Conservation (phyloP, 768 basidiomycete genomes). For the Naganishia vishniacii region DNA sequence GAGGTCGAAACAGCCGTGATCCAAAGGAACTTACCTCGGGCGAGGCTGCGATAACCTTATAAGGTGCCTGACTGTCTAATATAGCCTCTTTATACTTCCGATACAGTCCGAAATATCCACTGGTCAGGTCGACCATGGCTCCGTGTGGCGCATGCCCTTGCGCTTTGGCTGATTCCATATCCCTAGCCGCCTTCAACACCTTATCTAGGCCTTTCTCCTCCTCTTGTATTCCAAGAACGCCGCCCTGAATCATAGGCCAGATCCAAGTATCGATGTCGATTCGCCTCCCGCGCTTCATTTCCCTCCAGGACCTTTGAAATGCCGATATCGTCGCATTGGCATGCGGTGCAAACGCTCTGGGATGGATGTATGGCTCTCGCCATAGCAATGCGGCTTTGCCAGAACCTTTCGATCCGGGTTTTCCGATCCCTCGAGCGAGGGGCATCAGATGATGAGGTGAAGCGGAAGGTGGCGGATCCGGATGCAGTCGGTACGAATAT, state of each 20-base stretch:
- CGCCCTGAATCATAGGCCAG: constrained; percentile 81
- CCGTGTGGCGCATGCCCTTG: constrained; percentile 39
- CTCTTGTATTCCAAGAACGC: constrained; percentile 77
- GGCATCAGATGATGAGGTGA: constrained; percentile 38
- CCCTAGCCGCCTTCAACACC: constrained; percentile 44
- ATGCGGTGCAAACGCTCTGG: constrained; percentile 63
- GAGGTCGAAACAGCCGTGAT: constrained; percentile 6
- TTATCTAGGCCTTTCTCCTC: constrained; percentile 60
- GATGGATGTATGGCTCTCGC: constrained; percentile 62
- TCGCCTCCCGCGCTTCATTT: constrained; percentile 34
- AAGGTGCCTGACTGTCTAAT: constrained; percentile 51
- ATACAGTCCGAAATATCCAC: constrained; percentile 89
- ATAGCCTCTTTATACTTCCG: constrained; percentile 70
- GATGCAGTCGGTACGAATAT: constrained; percentile 64
- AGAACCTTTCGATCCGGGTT: constrained; percentile 13
- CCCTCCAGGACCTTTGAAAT: constrained; percentile 57
- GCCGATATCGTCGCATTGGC: constrained; percentile 57
- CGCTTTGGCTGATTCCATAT: constrained; percentile 28
- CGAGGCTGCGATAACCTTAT: constrained; percentile 73
- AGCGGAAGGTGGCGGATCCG: constrained; percentile 37
- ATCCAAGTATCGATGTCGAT: constrained; percentile 55
- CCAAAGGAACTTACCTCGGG: constrained; percentile 61
- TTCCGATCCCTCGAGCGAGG: constrained; percentile 27
- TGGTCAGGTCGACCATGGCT: constrained; percentile 74
- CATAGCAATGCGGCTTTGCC: constrained; percentile 56